Percentiles rank a stretch among this genome's conserved stretches.
Conservation (phyloP, 805 yeast genomes). For the Myxozyma vanderwaltii region DNA sequence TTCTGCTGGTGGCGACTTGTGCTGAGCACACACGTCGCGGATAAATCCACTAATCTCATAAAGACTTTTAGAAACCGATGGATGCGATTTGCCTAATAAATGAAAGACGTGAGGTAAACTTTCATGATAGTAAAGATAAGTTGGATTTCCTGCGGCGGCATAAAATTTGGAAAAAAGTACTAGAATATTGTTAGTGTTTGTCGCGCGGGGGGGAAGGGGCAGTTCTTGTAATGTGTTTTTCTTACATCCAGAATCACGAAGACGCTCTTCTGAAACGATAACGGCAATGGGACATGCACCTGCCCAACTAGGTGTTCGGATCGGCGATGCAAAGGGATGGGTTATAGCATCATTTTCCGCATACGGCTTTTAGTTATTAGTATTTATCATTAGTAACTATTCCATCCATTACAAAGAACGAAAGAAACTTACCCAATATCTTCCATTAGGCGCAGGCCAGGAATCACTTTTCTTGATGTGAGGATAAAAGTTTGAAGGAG, state of each 20-base stretch:
- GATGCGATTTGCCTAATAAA: conserved; percentile 15
- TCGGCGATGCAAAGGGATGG: conserved; percentile 32
- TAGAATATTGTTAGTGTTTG: too few relatives aligned
- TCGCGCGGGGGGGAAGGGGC: background rate
- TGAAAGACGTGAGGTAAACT: conserved; percentile 30
- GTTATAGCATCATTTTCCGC: conserved; percentile 27
- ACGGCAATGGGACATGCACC: conserved; percentile 27
- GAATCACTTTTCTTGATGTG: conserved; percentile 17
- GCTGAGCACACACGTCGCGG: conserved; percentile 6
- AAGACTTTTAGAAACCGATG: conserved; percentile 21
- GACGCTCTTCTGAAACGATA: conserved; percentile 25
- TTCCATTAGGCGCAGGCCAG: conserved; percentile 26
- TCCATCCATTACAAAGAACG: too few relatives aligned
- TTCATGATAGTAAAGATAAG: conserved; percentile 26
- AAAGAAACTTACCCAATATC: conserved; percentile 20
- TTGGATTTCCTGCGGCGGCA: conserved; percentile 19
- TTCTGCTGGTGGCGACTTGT: background rate
- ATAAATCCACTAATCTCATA: conserved; percentile 15
- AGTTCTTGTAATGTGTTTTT: background rate
- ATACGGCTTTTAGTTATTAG: conserved; percentile 15
- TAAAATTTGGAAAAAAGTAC: conserved; percentile 24
- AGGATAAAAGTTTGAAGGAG: conserved; percentile 30
- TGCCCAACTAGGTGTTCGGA: conserved; percentile 23
- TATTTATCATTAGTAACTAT: background rate
- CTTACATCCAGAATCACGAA: conserved; percentile 24